These are phyloP conservation scores for Neurospora tetraspora DNA, from an alignment of 495 filamentous ascomycete genomes.

Conservation along the genomic window DNA sequence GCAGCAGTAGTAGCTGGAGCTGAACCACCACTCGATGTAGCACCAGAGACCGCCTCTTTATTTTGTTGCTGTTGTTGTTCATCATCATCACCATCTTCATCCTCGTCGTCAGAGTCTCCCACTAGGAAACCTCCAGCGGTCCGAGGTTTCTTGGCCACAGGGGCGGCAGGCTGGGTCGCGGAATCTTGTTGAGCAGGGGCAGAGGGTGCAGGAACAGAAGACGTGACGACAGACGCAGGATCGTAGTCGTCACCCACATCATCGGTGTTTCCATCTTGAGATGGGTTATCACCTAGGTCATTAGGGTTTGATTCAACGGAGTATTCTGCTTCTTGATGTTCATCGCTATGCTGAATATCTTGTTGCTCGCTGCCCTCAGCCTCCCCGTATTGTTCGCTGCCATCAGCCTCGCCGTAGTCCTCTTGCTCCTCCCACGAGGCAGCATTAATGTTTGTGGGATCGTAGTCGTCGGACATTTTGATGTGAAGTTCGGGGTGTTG, in stretches of 20 bases:
- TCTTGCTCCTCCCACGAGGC: constrained; percentile 39
- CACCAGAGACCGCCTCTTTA: constrained; percentile 10
- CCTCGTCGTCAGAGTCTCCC: constrained; percentile 56
- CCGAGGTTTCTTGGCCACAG: constrained; percentile 46
- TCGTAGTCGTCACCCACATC: constrained; percentile 39
- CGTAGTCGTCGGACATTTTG: constrained; percentile 32
- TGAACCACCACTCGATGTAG: constrained; percentile 12
- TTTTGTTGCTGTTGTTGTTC: neutral
- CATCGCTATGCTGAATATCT: constrained; percentile 44
- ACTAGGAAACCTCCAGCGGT: constrained; percentile 73
- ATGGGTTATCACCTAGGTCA: constrained; percentile 35
- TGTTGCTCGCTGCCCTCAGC: constrained; percentile 30
- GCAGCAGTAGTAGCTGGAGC: constrained; percentile 5
- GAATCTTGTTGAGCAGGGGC: neutral
- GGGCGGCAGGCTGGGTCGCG: constrained; percentile 15
- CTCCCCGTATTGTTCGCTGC: constrained; percentile 20
- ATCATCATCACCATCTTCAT: constrained; percentile 20
- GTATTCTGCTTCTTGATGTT: constrained; percentile 34
- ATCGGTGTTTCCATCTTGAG: constrained; percentile 27
- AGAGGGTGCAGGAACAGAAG: constrained; percentile 6
- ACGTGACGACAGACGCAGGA: constrained; percentile 34
- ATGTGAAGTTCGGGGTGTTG: neutral
- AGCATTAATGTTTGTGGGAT: constrained; percentile 21
- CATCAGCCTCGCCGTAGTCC: constrained; percentile 41
- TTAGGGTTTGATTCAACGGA: constrained; percentile 35